phyloP scores from a whole-genome alignment of 1,284 basidiomycete genomes.

The Mycosarcoma maydis region DNA sequence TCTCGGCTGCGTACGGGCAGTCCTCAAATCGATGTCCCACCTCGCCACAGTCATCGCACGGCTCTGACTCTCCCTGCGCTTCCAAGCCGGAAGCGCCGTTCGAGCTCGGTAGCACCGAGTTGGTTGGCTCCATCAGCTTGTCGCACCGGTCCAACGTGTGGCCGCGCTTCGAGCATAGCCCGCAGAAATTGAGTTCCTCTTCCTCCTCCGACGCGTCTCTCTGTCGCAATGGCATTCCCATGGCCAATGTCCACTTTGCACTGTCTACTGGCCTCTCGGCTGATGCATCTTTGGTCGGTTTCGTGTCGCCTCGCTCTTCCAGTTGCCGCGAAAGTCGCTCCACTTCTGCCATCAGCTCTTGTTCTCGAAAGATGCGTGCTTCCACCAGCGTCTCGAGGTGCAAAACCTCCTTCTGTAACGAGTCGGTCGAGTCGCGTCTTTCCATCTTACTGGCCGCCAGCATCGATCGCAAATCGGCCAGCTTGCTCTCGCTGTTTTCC shows the following conservation, averaged over 20 bases:
- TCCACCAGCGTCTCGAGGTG: conserved; percentile 61
- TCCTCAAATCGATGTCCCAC: conserved; percentile 52
- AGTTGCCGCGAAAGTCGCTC: conserved; percentile 41
- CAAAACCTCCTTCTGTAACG: conserved; percentile 54
- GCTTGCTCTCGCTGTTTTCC: conserved; percentile 70
- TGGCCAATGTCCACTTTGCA: no score
- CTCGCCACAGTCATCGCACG: conserved; percentile 55
- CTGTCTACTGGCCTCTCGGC: neutral
- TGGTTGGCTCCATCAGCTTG: conserved; percentile 10
- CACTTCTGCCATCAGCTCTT: conserved; percentile 55
- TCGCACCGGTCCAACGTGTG: conserved; percentile 41
- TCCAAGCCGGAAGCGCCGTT: conserved; percentile 2
- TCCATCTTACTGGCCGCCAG: conserved; percentile 61
- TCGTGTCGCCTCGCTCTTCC: conserved; percentile 16
- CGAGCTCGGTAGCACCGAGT: neutral
- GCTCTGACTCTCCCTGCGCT: conserved; percentile 30
- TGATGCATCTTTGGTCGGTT: neutral
- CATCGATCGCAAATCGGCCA: conserved; percentile 56
- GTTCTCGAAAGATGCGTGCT: conserved; percentile 59
- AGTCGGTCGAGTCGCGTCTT: conserved; percentile 47
- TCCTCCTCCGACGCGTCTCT: conserved; percentile 34
- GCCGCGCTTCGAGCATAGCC: conserved; percentile 36
- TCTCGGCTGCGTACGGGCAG: conserved; percentile 53
- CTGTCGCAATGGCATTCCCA: no score
- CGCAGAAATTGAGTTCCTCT: conserved; percentile 44